phyloP scores from a whole-genome alignment of 352 stramenopile genomes.

The Phytophthora gonapodyides region DNA sequence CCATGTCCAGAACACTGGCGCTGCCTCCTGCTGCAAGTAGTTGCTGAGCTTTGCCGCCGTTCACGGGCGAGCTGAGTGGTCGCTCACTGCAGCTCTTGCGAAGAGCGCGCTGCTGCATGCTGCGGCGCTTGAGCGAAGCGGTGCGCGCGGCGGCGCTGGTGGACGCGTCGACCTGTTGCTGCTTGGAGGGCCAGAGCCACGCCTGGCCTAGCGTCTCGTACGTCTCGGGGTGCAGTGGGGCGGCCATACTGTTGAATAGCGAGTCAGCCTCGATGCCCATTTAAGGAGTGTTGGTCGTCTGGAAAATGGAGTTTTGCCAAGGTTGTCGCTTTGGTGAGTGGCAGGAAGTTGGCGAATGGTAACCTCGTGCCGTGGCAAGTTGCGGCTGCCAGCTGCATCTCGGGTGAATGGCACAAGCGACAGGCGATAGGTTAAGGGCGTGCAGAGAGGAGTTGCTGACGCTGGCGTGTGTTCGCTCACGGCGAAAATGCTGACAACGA shows the following conservation, averaged over 20 bases:
- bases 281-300: conserved; percentile 2
- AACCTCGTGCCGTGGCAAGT: neutral
- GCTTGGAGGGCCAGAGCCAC: conserved; percentile 42
- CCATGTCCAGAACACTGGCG: conserved; percentile 40
- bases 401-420: conserved; percentile 21
- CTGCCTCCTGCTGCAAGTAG: conserved; percentile 29
- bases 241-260: conserved; percentile 22
- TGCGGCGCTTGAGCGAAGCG: conserved; percentile 39
- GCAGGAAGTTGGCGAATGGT: conserved; percentile 35
- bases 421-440: conserved; percentile 29
- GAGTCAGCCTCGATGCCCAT: conserved; percentile 28
- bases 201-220: conserved; percentile 45
- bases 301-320: too few relatives aligned
- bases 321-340: conserved; percentile 20
- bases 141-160: conserved; percentile 21
- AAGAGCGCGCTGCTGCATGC: conserved; percentile 28
- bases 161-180: conserved; percentile 37
- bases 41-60: conserved; percentile 5
- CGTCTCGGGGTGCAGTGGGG: conserved; percentile 33
- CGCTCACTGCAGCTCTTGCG: conserved; percentile 49
- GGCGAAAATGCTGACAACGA: conserved; percentile 23
- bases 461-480: conserved; percentile 16
- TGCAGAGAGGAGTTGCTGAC: conserved; percentile 26
- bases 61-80: conserved; percentile 27
- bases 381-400: neutral